Base-by-base conservation (phyloP, 441 rosid genomes). In the Brassica balearica region DNA sequence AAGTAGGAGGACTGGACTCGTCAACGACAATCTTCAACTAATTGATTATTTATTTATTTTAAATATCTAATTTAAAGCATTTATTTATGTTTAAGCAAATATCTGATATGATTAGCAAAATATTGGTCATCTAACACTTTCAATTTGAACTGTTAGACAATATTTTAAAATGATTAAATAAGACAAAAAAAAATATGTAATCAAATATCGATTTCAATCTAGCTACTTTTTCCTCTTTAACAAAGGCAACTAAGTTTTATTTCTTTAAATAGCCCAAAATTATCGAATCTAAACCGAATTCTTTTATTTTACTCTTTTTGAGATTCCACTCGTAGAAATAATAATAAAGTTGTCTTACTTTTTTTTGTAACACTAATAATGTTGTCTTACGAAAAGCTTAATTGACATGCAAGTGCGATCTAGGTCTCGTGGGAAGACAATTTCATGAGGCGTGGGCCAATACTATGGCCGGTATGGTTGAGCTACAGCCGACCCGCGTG, bases 371-470 rank as follows among this genome's bases (percentile, higher is more conserved):
- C 5, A 5, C 5, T 43, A 56, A 77, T 72, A 20, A 56, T 56
- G 73, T 29, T 72, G 73, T 66, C 81, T 20, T 71, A 27, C 12
- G 5, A 29, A 77, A 70, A 63, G 75, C 46, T 11, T 36, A 63
- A 63, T 7, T 46, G 25, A 69, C 41, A 10, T 62, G 43, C 3
- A 20, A 58, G 48, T 76, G 73, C 60, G 43, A 61, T 51, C 46
- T 46, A 0, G 69, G 43, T 63, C 65, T 71, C 68, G 38, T 48
- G 68, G 65, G 56, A 15, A 38, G 77, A 66, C 81, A 72, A 29
- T 59, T 67, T 78, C 65, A 72, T 72, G 56, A 66, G 72, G 68
- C 81, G 58, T 72, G 81, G 81, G 69, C 73, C 81, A 77, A 66
- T 43, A 25, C 14, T 58, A 58, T 65, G 68, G 32, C 72, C 76